These are phyloP conservation scores for Linnemannia hyalina DNA, from an alignment of 192 early-diverging fungal species.

Conservation along the genomic window DNA sequence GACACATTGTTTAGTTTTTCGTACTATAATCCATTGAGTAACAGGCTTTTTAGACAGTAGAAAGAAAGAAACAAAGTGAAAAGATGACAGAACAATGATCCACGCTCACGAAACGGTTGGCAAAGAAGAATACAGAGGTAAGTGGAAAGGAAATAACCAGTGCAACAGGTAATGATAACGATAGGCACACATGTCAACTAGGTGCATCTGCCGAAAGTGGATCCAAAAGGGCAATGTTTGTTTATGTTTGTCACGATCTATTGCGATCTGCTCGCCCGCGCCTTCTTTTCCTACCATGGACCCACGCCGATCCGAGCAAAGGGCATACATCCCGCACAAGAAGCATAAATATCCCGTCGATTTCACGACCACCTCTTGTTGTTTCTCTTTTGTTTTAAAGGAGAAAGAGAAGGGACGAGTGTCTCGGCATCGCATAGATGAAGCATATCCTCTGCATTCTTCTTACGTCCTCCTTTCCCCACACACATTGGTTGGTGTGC, in stretches of 20 bases:
- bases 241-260: not conserved
- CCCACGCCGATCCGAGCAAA: not conserved
- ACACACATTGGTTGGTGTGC: not conserved
- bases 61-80: not conserved
- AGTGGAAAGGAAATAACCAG: not conserved
- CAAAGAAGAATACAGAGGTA: not conserved
- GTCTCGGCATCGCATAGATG: not conserved
- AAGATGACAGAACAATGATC: not conserved
- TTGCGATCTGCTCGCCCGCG: not conserved
- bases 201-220: not conserved
- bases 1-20: not conserved
- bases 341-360: not conserved
- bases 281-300: not conserved
- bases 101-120: not conserved
- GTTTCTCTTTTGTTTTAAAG: not conserved
- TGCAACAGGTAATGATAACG: not conserved
- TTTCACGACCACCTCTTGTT: not conserved
- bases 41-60: not conserved
- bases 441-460: not conserved
- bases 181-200: conserved; percentile 3
- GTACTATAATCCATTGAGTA: not conserved
- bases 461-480: not conserved
- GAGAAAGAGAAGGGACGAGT: not conserved
- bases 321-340: not conserved
- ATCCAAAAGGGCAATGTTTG: not conserved